Conservation (phyloP, 441 rosid genomes). For the Pelargonium fulgidum region DNA sequence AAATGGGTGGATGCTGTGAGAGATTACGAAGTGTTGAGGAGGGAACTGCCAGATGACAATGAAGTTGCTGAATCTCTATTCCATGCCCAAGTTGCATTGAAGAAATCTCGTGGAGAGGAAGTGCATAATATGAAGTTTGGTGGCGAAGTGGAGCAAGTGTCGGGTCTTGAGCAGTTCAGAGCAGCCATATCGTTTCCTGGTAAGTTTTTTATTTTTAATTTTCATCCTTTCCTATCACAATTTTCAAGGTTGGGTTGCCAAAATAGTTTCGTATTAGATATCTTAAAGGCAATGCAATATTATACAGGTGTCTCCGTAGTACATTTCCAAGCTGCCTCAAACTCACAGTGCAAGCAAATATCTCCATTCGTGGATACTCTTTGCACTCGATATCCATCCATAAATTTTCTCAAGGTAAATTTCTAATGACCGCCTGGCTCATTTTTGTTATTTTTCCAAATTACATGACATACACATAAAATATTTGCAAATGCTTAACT, state of each 20-base stretch:
- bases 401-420: conserved; percentile 78
- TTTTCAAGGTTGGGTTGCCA: too few species aligned
- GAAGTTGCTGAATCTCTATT: conserved; percentile 80
- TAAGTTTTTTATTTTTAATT: too few species aligned
- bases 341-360: conserved; percentile 72
- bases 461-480: too few species aligned
- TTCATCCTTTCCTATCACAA: too few species aligned
- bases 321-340: conserved; percentile 55
- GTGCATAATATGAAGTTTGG: conserved; percentile 85
- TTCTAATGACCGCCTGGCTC: too few species aligned
- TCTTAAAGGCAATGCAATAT: too few species aligned
- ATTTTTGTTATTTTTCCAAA: too few species aligned
- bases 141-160: conserved; percentile 44
- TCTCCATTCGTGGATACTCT: conserved; percentile 62
- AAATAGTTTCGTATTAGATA: too few species aligned
- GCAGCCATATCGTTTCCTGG: conserved; percentile 60
- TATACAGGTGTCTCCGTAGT: conserved; percentile 67
- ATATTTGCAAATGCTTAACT: too few species aligned
- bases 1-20: conserved; percentile 83
- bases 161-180: conserved; percentile 63
- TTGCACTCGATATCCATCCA: conserved; percentile 70
- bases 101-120: conserved; percentile 89
- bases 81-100: conserved; percentile 80
- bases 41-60: conserved; percentile 70
- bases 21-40: conserved; percentile 76